Evolutionary conservation across 257 asterid genomes (phyloP), one percentile per base, ranked within the genome.

Genomic region (Solanum stenotomum): DNA sequence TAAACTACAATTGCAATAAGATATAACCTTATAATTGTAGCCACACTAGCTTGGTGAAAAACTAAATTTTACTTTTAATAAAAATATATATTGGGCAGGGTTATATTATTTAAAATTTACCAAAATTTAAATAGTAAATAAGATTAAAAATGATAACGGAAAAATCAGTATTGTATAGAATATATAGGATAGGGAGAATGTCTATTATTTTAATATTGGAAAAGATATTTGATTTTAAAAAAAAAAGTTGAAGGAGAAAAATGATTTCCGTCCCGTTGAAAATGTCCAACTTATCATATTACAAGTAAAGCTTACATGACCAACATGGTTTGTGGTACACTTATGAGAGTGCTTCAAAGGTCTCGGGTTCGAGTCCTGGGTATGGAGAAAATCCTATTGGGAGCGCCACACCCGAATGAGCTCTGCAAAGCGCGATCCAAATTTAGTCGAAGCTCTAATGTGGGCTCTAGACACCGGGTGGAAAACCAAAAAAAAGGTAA

Each of bases 281-380:
- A 22, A 22, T 22, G 11, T 59, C 10, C 68, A 20, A 59, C 27
- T 59, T 20, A 59, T 59, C 68, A 59, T 22, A 22, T 52, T 59
- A 18, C n/a, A 18, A 56, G 65, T 18, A 8, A 56, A 56, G 4
- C 8, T 49, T 49, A 46, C 18, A 14, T 49, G 59, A 44, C 52
- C 52, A 44, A 44, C 52, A 13, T 44, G 52, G 6, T 44, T 44
- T 44, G 52, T 44, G 52, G 52, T 44, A 5, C 52, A 44, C 52
- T 44, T 44, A 44, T 44, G 52, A 13, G 52, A 44, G 52, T 44
- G 18, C 52, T 12, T 44, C 52, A 44, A 2, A 44, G 52, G 16
- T 44, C 52, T 44, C 52, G 18, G 18, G 52, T 12, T 44, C 2
- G 52, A 44, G 18, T 0, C 0, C 5, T 44, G 6, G 6, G 5